Evolutionary conservation across 352 stramenopile genomes (phyloP).

Genomic region (Nothophytophthora sp.): DNA sequence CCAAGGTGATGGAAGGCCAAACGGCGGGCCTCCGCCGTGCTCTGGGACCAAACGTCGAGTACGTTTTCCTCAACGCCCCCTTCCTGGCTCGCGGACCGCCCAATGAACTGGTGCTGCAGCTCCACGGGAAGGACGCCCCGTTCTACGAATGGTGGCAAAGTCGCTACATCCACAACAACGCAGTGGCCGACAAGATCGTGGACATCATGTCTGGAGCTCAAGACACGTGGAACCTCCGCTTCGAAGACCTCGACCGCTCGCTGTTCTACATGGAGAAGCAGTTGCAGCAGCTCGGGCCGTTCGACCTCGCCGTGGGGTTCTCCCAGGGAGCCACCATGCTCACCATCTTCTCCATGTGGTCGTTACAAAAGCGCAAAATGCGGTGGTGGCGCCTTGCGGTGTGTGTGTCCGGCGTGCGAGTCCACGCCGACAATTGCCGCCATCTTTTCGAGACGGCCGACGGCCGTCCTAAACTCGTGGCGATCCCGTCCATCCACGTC

Average conservation of each 20-base stretch:
- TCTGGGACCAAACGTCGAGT: conserved; percentile 45
- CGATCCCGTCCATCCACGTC: conserved; percentile 67
- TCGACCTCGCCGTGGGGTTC: conserved; percentile 70
- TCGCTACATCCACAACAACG: conserved; percentile 23
- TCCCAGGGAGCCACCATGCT: conserved; percentile 61
- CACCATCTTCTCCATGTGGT: conserved; percentile 47
- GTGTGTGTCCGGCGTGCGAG: conserved; percentile 33
- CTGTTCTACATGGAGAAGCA: conserved; percentile 50
- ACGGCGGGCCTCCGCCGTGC: conserved; percentile 39
- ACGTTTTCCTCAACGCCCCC: conserved; percentile 59
- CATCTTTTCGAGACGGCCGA: conserved; percentile 41
- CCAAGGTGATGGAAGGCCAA: conserved; percentile 53
- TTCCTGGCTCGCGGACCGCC: conserved; percentile 40
- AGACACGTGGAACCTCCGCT: conserved; percentile 46
- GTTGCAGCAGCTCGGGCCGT: conserved; percentile 41
- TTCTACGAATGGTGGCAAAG: conserved; percentile 54
- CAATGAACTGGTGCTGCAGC: conserved; percentile 44
- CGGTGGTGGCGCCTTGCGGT: conserved; percentile 54
- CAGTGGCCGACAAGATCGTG: conserved; percentile 7
- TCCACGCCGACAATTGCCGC: conserved; percentile 23
- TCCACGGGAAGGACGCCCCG: conserved; percentile 40
- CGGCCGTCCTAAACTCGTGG: conserved; percentile 27
- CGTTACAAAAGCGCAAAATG: conserved; percentile 25
- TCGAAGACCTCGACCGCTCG: conserved; percentile 40
- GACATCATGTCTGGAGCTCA: conserved; percentile 25